phyloP scores from a whole-genome alignment of 345 rosid genomes.

The Syzygium grande region DNA sequence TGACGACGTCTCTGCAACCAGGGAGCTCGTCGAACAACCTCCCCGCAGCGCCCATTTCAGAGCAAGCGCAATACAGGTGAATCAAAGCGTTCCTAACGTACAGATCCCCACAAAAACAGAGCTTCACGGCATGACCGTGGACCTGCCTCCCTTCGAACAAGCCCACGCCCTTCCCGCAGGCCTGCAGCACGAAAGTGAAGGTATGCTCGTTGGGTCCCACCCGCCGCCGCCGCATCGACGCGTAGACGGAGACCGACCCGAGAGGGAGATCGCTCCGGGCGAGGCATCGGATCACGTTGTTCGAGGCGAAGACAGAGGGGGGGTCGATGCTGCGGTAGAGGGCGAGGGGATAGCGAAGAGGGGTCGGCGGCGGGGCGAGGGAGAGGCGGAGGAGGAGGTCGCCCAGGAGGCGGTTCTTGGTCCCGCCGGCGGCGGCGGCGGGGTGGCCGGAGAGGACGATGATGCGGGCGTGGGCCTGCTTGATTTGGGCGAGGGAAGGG shows the following conservation, averaged over 20 bases:
- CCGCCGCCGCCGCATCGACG: neutral
- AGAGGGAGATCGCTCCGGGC: slow-evolving; percentile 5
- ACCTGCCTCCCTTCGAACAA: slow-evolving; percentile 13
- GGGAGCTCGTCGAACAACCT: slow-evolving; percentile 7
- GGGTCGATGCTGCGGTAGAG: slow-evolving; percentile 1
- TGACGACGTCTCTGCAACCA: neutral
- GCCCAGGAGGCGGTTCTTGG: slow-evolving; percentile 1
- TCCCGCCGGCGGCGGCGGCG: neutral
- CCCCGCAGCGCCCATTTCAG: neutral
- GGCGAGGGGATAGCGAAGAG: neutral
- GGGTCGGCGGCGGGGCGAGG: neutral
- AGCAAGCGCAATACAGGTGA: slow-evolving; percentile 16
- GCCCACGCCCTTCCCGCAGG: slow-evolving; percentile 13
- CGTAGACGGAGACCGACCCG: slow-evolving; percentile 4
- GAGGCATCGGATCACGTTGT: slow-evolving; percentile 21
- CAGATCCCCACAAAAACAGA: slow-evolving; percentile 15
- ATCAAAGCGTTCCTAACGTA: slow-evolving; percentile 17
- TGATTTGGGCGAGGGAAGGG: slow-evolving; percentile 1
- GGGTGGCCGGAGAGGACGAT: slow-evolving; percentile 10
- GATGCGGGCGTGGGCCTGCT: slow-evolving; percentile 12
- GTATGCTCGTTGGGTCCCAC: slow-evolving; percentile 10
- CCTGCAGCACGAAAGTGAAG: slow-evolving; percentile 16
- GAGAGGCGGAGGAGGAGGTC: slow-evolving; percentile 13
- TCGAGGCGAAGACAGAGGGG: slow-evolving; percentile 13
- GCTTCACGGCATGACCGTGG: slow-evolving; percentile 10